Base-by-base conservation (phyloP, 108 stramenopile species). In the Cyclotella kingstonii region DNA sequence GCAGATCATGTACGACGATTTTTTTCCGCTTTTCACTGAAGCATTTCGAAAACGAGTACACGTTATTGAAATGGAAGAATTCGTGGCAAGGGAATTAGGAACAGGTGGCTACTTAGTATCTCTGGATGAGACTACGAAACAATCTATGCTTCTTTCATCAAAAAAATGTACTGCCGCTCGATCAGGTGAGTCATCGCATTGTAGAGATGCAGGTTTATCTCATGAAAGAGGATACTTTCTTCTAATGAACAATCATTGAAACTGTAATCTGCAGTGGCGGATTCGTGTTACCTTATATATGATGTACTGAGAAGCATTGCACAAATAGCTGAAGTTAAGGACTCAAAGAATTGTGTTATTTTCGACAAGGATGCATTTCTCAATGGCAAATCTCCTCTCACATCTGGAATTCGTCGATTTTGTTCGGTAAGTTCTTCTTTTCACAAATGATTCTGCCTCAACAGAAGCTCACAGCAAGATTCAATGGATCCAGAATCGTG, bases 1-100 rank as follows among this genome's bases (percentile, higher is more conserved):
- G 4, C 66, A 79, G 8, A 67, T 82, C 2, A 75, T 73, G 19
- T 94, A 89, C 71, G 81, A 73, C 35, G 89, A 96, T 48, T 95
- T 95, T 68, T 94, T 90, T 42, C 84, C 85, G 14, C 58, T 90
- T 5, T 46, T 60, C 25, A 80, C 68, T 15, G 57, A 82, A 11
- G 59, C 68, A 56, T 81, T 87, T 34, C 69, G 77, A 12, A 81
- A 81, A 46, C 55, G 77, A 29, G 59, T 87, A 11, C 64, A 77
- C 12, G 73, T 81, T 36, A 82, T 87, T 22, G 70, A 86, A 26
- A 87, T 72, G 66, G 68, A 77, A 48, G 84, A 89, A 30, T 87
- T 87, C 43, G 49, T 91, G 30, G 58, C 69, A 36, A 52, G 28
- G 38, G 82, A 90, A 51, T 69, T 76, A 15, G 76, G 21, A 23